Conservation (phyloP, 805 yeast genomes). For the Lachancea lanzarotensis region DNA sequence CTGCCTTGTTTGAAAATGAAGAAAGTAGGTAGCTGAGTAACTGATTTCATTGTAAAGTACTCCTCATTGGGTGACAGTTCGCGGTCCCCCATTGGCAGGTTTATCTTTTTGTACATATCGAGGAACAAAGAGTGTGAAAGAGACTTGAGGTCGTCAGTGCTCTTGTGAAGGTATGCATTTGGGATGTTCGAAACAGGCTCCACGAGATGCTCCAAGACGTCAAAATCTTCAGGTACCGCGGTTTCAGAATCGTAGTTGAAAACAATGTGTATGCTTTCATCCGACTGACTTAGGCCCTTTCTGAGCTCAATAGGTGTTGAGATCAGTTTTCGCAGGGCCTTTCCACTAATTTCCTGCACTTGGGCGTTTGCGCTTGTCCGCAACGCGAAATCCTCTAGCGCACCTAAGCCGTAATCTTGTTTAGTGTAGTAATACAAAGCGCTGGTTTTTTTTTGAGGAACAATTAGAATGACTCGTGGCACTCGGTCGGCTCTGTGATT, state of each 20-base stretch:
- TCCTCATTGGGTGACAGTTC: constrained; percentile 38
- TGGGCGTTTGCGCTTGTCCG: constrained; percentile 43
- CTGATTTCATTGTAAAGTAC: constrained; percentile 43
- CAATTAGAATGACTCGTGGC: constrained; percentile 45
- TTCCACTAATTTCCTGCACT: constrained; percentile 29
- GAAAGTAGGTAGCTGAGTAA: constrained; percentile 57
- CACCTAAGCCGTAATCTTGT: constrained; percentile 24
- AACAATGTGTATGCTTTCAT: constrained; percentile 38
- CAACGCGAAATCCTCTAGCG: constrained; percentile 39
- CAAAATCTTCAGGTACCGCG: constrained; percentile 50
- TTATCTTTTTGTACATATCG: constrained; percentile 38
- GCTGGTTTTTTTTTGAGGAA: constrained; percentile 39
- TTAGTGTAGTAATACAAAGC: constrained; percentile 22
- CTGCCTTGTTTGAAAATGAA: constrained; percentile 54
- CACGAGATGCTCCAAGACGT: constrained; percentile 51
- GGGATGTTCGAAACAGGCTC: constrained; percentile 56
- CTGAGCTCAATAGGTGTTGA: constrained; percentile 11
- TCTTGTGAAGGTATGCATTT: constrained; percentile 47
- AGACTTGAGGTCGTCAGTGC: constrained; percentile 42
- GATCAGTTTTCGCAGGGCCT: constrained; percentile 15
- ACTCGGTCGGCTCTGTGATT: constrained; percentile 13
- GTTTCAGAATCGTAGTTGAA: constrained; percentile 48
- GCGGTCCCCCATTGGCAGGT: constrained; percentile 35
- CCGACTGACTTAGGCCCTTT: constrained; percentile 5
- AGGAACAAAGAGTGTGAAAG: constrained; percentile 34